These are phyloP conservation scores for Artemisia argyi DNA, from an alignment of 129 eudicot species.

Conservation along the genomic window DNA sequence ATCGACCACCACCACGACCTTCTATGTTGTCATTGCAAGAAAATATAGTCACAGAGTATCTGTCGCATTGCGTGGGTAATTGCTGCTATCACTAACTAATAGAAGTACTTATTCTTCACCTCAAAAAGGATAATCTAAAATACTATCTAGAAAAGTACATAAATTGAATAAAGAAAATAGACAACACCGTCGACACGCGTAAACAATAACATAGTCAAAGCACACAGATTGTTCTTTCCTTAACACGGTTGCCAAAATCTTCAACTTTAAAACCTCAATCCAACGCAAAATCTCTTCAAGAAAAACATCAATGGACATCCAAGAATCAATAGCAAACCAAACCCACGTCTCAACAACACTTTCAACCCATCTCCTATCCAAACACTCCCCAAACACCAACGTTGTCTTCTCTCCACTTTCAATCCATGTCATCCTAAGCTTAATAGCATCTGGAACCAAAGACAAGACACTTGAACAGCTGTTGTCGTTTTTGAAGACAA, in stretches of 20 bases:
- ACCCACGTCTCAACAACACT: conserved; percentile 21
- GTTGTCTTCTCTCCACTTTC: conserved; percentile 31
- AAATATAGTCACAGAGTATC: too few species aligned
- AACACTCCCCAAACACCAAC: conserved; percentile 16
- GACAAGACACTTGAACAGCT: conserved; percentile 26
- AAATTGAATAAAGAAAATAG: not conserved
- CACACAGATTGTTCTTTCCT: conserved; percentile 2
- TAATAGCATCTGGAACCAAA: conserved; percentile 22
- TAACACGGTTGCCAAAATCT: not conserved
- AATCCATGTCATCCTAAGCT: conserved; percentile 26
- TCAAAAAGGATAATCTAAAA: too few species aligned
- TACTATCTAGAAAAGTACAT: too few species aligned
- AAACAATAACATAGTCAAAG: conserved; percentile 8
- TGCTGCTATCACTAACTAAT: too few species aligned
- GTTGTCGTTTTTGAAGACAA: conserved; percentile 21
- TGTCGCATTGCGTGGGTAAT: too few species aligned
- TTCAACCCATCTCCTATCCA: conserved; percentile 24
- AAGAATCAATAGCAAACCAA: conserved; percentile 17
- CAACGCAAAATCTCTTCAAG: not conserved
- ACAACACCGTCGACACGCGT: not conserved
- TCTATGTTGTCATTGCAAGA: too few species aligned
- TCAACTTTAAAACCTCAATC: conserved; percentile 10
- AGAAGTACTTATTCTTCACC: too few species aligned
- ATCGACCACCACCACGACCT: too few species aligned
- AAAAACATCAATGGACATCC: conserved; percentile 17